These are phyloP conservation scores for Penicillium soppii DNA, from an alignment of 495 filamentous ascomycete genomes.

Conservation along the genomic window DNA sequence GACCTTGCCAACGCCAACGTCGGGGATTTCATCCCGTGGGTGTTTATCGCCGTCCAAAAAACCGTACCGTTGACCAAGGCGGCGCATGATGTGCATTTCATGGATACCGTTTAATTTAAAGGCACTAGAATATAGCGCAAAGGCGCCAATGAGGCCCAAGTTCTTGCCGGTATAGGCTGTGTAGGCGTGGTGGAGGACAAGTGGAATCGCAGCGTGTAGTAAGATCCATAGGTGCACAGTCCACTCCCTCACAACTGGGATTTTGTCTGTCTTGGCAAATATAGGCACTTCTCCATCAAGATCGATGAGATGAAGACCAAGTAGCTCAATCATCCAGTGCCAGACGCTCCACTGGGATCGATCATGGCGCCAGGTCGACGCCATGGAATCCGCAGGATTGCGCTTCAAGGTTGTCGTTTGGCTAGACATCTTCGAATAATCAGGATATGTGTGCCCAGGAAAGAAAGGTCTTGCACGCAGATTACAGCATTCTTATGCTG, in stretches of 20 bases:
- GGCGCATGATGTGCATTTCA: constrained; percentile 26
- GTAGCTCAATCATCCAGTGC: constrained; percentile 26
- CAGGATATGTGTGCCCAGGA: not conserved
- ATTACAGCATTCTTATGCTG: constrained; percentile 10
- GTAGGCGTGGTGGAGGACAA: constrained; percentile 24
- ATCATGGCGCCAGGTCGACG: constrained; percentile 29
- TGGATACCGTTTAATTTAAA: constrained; percentile 27
- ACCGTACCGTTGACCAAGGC: constrained; percentile 24
- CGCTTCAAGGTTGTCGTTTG: constrained; percentile 7
- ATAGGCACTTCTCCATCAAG: constrained; percentile 16
- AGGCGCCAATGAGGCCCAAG: constrained; percentile 13
- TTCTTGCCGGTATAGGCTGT: constrained; percentile 14
- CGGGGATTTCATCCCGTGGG: constrained; percentile 26
- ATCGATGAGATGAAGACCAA: constrained; percentile 23
- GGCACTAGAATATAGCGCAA: constrained; percentile 20
- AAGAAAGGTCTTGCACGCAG: not conserved
- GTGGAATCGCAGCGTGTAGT: constrained; percentile 20
- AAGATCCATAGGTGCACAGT: constrained; percentile 28
- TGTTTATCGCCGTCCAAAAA: constrained; percentile 32
- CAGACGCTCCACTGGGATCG: constrained; percentile 19
- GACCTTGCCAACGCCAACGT: constrained; percentile 25
- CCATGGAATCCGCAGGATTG: constrained; percentile 27
- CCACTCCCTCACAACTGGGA: constrained; percentile 23
- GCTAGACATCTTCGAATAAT: constrained; percentile 5
- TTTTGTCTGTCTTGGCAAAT: constrained; percentile 25